Evolutionary conservation across 2,329 filamentous ascomycete species (phyloP), one percentile per base, ranked within the genome.

Genomic region (Neoarthrinium moseri): DNA sequence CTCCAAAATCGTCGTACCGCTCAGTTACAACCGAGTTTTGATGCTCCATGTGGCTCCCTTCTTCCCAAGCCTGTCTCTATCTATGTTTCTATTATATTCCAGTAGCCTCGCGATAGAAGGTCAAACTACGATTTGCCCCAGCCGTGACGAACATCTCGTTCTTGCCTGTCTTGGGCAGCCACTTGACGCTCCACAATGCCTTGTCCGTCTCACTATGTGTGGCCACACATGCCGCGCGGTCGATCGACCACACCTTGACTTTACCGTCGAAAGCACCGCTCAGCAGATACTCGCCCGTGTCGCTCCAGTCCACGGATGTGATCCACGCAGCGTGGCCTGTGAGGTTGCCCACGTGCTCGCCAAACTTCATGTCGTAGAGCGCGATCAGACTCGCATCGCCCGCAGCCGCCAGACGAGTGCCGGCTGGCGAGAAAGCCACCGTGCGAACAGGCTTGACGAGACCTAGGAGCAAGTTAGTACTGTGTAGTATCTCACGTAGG

Each of bases 241-340:
- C 91, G 48, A 96, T 81, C 23, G 89, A 92, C 94, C 94, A 99
- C 23, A 97, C 88, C 68, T 96, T 96, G 50, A 88, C 89, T 67
- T 95, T 96, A 29, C 94, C 92, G 61, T 97, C 91, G 65, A 95
- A 90, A 2, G 87, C 84, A 38, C 90, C 89, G 60, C 87, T 95
- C 3, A 97, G 75, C 11, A 99, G 73, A 65, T 89, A 96, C 68
- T 97, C 92, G 38, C 94, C 94, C 4, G 88, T 95, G 60, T 89
- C 82, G 64, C 86, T 97, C 90, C 92, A 99, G 64, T 96, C 90
- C 34, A 97, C 74, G 24, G 87, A 87, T 50, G 92, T 87, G 54
- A 99, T 84, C 94, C 92, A 99, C 5, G 89, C 86, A 1, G 81
- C 78, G 63, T 92, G 89, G 24, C 67, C 63, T 12, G 56, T 63